Evolutionary conservation across 768 basidiomycete species (phyloP), one percentile per base, ranked within the genome.

Genomic region (Harrya chromipes): DNA sequence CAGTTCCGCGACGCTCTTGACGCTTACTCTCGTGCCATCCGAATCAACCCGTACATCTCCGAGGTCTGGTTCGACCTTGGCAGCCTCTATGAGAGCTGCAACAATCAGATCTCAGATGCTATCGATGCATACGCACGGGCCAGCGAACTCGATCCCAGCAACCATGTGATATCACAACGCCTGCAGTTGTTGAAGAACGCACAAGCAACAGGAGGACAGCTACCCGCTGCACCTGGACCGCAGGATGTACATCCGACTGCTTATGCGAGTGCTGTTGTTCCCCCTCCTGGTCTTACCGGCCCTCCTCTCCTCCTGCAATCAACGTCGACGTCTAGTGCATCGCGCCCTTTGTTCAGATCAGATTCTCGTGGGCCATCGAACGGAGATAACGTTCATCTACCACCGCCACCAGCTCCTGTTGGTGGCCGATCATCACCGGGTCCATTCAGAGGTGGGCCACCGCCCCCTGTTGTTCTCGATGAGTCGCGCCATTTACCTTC

Each of bases 1-100:
- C 97, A 99, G 66, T 99, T 91, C 75, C 92, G 94, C 45, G 97
- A 99, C 63, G 95, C 95, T 3, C 84, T 99, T 33, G 97, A 99
- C 63, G 97, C 97, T 10, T 99, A 99, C 70, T 98, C 97, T 24
- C 89, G 95, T 14, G 97, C 97, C 11, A 98, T 99, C 61, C 87
- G 95, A 54, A 94, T 99, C 72, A 97, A 98, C 66, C 97, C 97
- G 0, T 98, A 95, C 75, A 97, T 99, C 61, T 82, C 82, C 42
- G 87, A 83, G 58, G 68, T 71, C n/a, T 71, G 70, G 68, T 98
- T 95, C 68, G 94, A 98, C 72, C 83, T 99, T 34, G 97, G 97
- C 36, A 90, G 86, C 54, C 77, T 99, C 0, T 99, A 99, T 66
- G 97, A 99, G 71, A 90, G 87, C 57, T 99, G 95, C 77, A 98